Percentiles rank a stretch among this genome's conserved stretches.
phyloP scores from a whole-genome alignment of 257 asterid genomes.

The Ilex asprella region DNA sequence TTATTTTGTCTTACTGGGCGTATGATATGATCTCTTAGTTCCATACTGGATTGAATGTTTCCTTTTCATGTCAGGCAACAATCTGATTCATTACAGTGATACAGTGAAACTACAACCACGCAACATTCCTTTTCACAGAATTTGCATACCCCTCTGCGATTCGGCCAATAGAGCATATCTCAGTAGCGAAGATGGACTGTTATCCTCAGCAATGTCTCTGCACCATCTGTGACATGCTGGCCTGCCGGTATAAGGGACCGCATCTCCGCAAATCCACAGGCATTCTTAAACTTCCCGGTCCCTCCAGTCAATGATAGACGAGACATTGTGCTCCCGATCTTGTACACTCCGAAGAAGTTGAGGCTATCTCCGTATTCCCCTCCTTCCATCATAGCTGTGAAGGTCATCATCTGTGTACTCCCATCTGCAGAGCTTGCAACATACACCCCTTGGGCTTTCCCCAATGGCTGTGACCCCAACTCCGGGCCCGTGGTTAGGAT shows the following conservation, averaged over 20 bases:
- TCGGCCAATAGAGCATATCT: constrained; percentile 1
- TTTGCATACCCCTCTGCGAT: no score
- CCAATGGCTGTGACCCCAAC: constrained; percentile 32
- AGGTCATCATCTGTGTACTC: constrained; percentile 43
- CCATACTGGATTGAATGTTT: no score
- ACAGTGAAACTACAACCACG: no score
- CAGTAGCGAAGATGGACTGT: constrained; percentile 34
- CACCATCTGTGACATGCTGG: constrained; percentile 41
- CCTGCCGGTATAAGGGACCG: constrained; percentile 42
- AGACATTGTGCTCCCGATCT: constrained; percentile 42
- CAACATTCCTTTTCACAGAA: no score
- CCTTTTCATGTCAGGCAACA: no score
- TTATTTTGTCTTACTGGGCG: no score
- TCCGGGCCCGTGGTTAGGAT: constrained; percentile 35
- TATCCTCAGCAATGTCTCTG: constrained; percentile 43
- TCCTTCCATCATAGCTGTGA: constrained; percentile 50
- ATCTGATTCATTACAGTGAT: no score
- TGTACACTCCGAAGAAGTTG: constrained; percentile 42
- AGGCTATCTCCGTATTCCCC: constrained; percentile 49
- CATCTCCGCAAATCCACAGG: constrained; percentile 45
- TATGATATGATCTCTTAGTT: no score
- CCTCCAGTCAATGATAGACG: constrained; percentile 41
- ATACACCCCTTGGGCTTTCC: constrained; percentile 47
- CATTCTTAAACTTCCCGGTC: constrained; percentile 47
- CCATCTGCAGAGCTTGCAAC: constrained; percentile 51